phyloP scores from a whole-genome alignment of 441 rosid species.

The Iberis amara region DNA sequence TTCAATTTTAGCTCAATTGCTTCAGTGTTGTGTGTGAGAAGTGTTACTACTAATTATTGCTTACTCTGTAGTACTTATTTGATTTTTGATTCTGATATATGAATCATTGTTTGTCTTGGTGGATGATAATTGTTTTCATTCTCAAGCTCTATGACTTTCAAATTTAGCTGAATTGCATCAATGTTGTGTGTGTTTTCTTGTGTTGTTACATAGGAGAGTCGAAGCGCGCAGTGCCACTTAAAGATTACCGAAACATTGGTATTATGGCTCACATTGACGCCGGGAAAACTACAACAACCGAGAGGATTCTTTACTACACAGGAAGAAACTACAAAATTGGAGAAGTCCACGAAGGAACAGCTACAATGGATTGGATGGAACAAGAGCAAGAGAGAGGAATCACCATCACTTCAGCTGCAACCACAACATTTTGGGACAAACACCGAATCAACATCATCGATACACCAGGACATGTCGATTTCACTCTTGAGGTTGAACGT shows the following conservation, averaged over 20 bases:
- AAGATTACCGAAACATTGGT: slow-evolving; percentile 83
- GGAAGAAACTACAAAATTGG: slow-evolving; percentile 97
- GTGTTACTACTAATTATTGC: neutral
- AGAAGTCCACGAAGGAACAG: slow-evolving; percentile 94
- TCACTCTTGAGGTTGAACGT: slow-evolving; percentile 93
- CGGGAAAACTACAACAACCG: slow-evolving; percentile 93
- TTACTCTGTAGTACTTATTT: neutral
- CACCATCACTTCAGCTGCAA: slow-evolving; percentile 93
- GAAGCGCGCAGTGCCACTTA: slow-evolving; percentile 64
- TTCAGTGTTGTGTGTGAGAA: no score
- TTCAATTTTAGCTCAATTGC: no score
- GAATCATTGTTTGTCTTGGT: no score
- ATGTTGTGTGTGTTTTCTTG: slow-evolving; percentile 7
- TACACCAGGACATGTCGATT: slow-evolving; percentile 94
- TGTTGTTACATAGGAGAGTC: slow-evolving; percentile 35
- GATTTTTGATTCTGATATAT: neutral
- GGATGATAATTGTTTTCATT: neutral
- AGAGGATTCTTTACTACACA: slow-evolving; percentile 73
- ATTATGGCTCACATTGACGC: slow-evolving; percentile 99
- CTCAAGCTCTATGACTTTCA: neutral
- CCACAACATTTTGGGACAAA: slow-evolving; percentile 83
- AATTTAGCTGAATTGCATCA: slow-evolving; percentile 14
- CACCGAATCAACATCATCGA: slow-evolving; percentile 91
- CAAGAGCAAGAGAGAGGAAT: slow-evolving; percentile 99
- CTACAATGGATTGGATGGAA: slow-evolving; percentile 99